These are phyloP conservation scores for Mycocentrospora acerina DNA, from an alignment of 2,329 filamentous ascomycete genomes.

Conservation along the genomic window DNA sequence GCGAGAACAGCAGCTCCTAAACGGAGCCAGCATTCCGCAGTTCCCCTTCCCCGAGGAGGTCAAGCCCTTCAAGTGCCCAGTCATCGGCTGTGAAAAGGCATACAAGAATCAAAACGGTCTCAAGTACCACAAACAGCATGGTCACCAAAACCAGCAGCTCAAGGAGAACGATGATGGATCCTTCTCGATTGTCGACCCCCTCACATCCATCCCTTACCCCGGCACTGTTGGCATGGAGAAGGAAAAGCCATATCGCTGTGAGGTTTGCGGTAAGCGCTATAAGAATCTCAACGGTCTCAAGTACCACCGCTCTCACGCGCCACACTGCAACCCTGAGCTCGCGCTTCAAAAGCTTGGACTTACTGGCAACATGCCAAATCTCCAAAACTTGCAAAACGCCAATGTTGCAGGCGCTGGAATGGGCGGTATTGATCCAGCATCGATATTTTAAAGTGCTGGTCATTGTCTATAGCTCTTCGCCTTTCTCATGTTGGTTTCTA, in stretches of 20 bases:
- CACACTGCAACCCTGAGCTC: slow-evolving; percentile 85
- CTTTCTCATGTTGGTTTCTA: slow-evolving; percentile 3
- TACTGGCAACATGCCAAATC: slow-evolving; percentile 42
- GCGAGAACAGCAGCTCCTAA: slow-evolving; percentile 64
- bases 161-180: slow-evolving; percentile 97
- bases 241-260: slow-evolving; percentile 97
- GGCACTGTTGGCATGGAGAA: slow-evolving; percentile 99
- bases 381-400: slow-evolving; percentile 45
- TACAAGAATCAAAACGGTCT: slow-evolving; percentile 99
- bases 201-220: slow-evolving; percentile 90
- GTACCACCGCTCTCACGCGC: slow-evolving; percentile 75
- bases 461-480: slow-evolving; percentile 1
- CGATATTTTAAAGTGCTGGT: slow-evolving; percentile 44
- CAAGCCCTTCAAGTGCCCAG: slow-evolving; percentile 96
- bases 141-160: slow-evolving; percentile 93
- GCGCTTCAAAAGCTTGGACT: slow-evolving; percentile 52
- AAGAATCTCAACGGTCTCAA: slow-evolving; percentile 99
- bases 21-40: slow-evolving; percentile 46
- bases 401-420: slow-evolving; percentile 57
- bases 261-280: slow-evolving; percentile 95
- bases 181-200: slow-evolving; percentile 96
- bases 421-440: slow-evolving; percentile 55
- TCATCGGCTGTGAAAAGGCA: slow-evolving; percentile 97
- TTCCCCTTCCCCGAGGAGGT: slow-evolving; percentile 71
- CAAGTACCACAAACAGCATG: slow-evolving; percentile 87